Evolutionary conservation across 2,329 filamentous ascomycete species (phyloP), one percentile per base, ranked within the genome.

Genomic region (Diaporthe sp.): DNA sequence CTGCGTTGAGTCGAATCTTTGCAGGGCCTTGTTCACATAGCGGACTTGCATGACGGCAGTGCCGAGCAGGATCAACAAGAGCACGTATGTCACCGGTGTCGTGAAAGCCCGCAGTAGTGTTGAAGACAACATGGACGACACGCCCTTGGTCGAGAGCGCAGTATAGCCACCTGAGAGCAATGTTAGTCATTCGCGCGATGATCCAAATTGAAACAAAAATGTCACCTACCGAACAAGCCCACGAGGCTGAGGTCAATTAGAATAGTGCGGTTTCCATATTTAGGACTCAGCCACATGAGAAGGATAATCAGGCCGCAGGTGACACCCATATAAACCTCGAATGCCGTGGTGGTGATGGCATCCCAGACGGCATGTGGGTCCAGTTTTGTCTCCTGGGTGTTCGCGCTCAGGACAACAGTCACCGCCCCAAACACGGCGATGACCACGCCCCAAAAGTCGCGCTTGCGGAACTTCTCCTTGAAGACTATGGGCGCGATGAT

Each of bases 41-140:
- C 95, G 96, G 79, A 99, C 96, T 85, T 99, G 97, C 94, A 98
- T 95, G 76, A 99, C 88, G 9, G 97, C 97, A 1, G 96, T 98
- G 61, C 87, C 90, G 25, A 97, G 88, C 37, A 99, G 89, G 67
- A 98, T 89, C 69, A 94, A 87, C 12, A 97, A 83, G n/a, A 99
- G 90, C 1, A 92, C 90, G 82, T 98, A 99, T 28, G 95, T 97
- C 76, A 99, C 93, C 0, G 96, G 96, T 49, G 96, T 98, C 0
- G 95, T 93, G 78, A 99, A 94, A 22, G 95, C 95, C 79, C 94
- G 92, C 89, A 96, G 95, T 28, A 98, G 90, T 0, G 94, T 98
- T 69, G 95, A 96, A 0, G 97, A 98, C 28, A 99, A 89, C 86
- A 99, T 93, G 0, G 97, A 98, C 2, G 97, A 96, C 53, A 99